Evolutionary conservation across 148 eudicot species (phyloP).

Genomic region (Rhododendron williamsianum): DNA sequence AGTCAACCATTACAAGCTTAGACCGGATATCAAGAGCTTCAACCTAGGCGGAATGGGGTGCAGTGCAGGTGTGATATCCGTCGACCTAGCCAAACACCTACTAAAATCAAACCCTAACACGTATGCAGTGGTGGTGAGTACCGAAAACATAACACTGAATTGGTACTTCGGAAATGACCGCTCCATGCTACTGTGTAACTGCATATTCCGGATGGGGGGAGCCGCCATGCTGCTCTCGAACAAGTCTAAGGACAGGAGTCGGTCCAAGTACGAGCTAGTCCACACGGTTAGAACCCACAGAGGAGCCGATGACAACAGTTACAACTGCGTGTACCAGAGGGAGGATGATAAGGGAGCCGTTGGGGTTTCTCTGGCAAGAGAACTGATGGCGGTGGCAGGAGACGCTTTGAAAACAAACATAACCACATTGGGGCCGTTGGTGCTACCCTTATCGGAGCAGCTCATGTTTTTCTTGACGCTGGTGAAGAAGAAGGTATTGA

Average conservation of each 20-base stretch:
- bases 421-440: slow-evolving; percentile 73
- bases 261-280: slow-evolving; percentile 63
- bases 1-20: slow-evolving; percentile 70
- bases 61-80: slow-evolving; percentile 70
- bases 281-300: slow-evolving; percentile 80
- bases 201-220: slow-evolving; percentile 82
- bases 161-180: slow-evolving; percentile 84
- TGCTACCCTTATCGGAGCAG: slow-evolving; percentile 65
- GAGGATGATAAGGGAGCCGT: slow-evolving; percentile 61
- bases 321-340: slow-evolving; percentile 62
- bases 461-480: slow-evolving; percentile 55
- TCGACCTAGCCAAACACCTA: slow-evolving; percentile 63
- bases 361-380: slow-evolving; percentile 71
- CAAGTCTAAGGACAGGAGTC: slow-evolving; percentile 30
- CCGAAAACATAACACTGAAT: slow-evolving; percentile 66
- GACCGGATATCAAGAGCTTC: slow-evolving; percentile 48
- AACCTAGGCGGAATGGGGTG: slow-evolving; percentile 87
- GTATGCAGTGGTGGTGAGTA: slow-evolving; percentile 61
- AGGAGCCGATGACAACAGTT: slow-evolving; percentile 62
- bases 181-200: slow-evolving; percentile 72
- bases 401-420: slow-evolving; percentile 78
- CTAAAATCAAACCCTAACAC: slow-evolving; percentile 55
- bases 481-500: slow-evolving; percentile 52
- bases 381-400: slow-evolving; percentile 80
- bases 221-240: slow-evolving; percentile 71